Conservation (phyloP, 1,284 basidiomycete genomes). For the Athelia psychrophila region DNA sequence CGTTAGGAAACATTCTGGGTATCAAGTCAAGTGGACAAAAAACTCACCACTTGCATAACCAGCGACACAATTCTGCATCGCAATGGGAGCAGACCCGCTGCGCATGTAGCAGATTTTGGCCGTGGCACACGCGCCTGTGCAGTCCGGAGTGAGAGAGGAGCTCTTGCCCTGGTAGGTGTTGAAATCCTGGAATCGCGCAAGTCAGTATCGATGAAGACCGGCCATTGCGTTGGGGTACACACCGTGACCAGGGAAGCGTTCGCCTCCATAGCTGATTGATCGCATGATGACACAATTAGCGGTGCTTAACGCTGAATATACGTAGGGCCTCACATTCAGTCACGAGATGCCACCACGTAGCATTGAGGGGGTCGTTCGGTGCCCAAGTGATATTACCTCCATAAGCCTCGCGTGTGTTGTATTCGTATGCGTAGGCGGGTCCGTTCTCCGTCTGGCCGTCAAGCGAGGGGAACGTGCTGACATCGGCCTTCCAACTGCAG, state of each 20-base stretch:
- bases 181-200: constrained; percentile 44
- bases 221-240: background rate
- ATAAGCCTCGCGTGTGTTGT: constrained; percentile 40
- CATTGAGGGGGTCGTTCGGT: constrained; percentile 40
- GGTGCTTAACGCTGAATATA: background rate
- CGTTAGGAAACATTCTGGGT: too few relatives aligned
- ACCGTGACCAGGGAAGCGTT: constrained; percentile 46
- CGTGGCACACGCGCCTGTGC: constrained; percentile 54
- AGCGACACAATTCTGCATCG: constrained; percentile 51
- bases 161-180: constrained; percentile 72
- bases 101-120: constrained; percentile 83
- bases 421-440: constrained; percentile 40
- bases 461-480: constrained; percentile 31
- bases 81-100: constrained; percentile 61
- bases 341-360: constrained; percentile 48
- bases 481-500: constrained; percentile 31
- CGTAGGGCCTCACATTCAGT: constrained; percentile 32
- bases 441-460: constrained; percentile 31
- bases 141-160: constrained; percentile 51
- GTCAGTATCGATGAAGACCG: background rate
- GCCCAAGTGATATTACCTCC: constrained; percentile 38
- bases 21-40: too few relatives aligned
- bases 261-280: constrained; percentile 1
- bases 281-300: background rate
- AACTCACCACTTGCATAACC: constrained; percentile 45